Conservation (phyloP, 208 protist genomes). For the Leishmania gerbilli region DNA sequence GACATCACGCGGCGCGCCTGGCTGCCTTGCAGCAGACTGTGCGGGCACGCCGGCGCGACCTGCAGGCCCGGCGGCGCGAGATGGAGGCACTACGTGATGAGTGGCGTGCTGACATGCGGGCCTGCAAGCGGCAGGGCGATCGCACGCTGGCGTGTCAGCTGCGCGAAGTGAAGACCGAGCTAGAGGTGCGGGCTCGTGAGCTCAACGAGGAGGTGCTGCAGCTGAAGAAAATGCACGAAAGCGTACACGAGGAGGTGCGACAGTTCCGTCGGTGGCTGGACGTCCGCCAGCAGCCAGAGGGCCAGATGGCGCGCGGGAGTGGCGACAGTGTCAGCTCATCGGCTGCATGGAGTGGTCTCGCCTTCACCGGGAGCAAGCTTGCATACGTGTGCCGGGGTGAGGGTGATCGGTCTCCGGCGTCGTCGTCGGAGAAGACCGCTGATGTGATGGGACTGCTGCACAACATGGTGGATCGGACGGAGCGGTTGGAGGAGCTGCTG, state of each 20-base stretch:
- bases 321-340: neutral
- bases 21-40: slow-evolving; percentile 22
- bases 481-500: slow-evolving; percentile 42
- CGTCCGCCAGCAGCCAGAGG: neutral
- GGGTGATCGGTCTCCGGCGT: neutral
- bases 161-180: slow-evolving; percentile 39
- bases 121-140: slow-evolving; percentile 40
- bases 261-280: slow-evolving; percentile 12
- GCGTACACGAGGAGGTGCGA: slow-evolving; percentile 43
- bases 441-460: slow-evolving; percentile 37
- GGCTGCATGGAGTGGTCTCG: neutral
- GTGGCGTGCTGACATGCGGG: slow-evolving; percentile 58
- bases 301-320: neutral
- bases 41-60: slow-evolving; percentile 28
- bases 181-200: slow-evolving; percentile 55
- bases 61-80: slow-evolving; percentile 30
- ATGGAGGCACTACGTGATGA: slow-evolving; percentile 53
- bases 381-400: neutral
- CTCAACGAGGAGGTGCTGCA: slow-evolving; percentile 64
- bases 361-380: neutral
- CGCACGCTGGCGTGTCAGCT: slow-evolving; percentile 36
- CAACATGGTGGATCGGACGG: slow-evolving; percentile 39
- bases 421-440: neutral
- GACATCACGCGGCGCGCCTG: slow-evolving; percentile 22
- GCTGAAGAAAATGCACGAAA: slow-evolving; percentile 36